A percentile compares a stretch with the other conserved stretches of the same genome.
These are phyloP conservation scores for Oidium heveae DNA, from an alignment of 2,329 filamentous ascomycete genomes.

Conservation along the genomic window DNA sequence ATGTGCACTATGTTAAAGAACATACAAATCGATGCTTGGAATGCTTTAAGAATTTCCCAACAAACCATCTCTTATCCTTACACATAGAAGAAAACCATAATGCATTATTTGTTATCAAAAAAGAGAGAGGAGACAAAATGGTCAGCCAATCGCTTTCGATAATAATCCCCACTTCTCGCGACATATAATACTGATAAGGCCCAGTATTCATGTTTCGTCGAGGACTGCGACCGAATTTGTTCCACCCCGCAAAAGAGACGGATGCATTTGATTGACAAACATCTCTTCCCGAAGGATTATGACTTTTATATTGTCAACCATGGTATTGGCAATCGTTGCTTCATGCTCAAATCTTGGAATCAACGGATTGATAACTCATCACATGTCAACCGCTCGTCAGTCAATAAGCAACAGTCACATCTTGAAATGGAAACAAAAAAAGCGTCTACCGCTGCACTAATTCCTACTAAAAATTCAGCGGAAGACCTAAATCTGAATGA, in stretches of 20 bases:
- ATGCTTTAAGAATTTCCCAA: slow-evolving; percentile 73
- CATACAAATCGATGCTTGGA: slow-evolving; percentile 70
- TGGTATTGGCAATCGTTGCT: slow-evolving; percentile 66
- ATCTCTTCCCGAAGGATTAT: slow-evolving; percentile 70
- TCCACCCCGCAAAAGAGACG: slow-evolving; percentile 60
- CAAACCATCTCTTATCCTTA: slow-evolving; percentile 49
- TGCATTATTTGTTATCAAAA: slow-evolving; percentile 42
- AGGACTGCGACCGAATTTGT: slow-evolving; percentile 68
- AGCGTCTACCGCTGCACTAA: background rate
- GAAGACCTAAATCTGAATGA: slow-evolving; percentile 25
- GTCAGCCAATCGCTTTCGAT: slow-evolving; percentile 22
- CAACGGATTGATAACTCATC: slow-evolving; percentile 22
- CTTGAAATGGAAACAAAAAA: background rate
- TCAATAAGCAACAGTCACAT: background rate
- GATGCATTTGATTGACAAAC: slow-evolving; percentile 81
- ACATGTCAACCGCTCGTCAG: background rate
- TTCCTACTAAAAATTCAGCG: slow-evolving; percentile 1
- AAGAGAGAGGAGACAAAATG: slow-evolving; percentile 65
- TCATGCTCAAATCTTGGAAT: slow-evolving; percentile 41
- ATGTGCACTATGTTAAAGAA: slow-evolving; percentile 56
- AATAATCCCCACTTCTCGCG: background rate
- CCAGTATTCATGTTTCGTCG: slow-evolving; percentile 71
- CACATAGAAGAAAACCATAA: slow-evolving; percentile 90
- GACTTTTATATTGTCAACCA: slow-evolving; percentile 71
- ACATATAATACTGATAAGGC: slow-evolving; percentile 1